Conservation (phyloP, 164 flowering plant species). For the Platanus orientalis region DNA sequence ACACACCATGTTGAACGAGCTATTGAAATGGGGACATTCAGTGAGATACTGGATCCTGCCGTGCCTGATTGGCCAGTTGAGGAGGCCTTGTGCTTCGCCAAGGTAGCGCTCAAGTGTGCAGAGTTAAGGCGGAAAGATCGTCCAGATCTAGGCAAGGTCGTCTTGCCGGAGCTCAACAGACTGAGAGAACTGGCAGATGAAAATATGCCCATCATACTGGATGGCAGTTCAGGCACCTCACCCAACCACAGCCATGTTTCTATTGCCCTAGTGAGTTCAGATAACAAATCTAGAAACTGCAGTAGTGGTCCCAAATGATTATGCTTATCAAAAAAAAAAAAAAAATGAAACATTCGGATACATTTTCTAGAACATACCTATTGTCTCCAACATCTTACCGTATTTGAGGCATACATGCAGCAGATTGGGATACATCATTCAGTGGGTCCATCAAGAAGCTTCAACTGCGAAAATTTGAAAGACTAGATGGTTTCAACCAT, state of each 20-base stretch:
- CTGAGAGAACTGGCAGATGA: conserved; percentile 51
- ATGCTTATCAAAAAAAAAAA: neutral
- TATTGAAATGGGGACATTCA: conserved; percentile 53
- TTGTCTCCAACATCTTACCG: too few relatives aligned
- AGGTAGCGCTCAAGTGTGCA: conserved; percentile 50
- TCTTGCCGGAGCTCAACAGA: conserved; percentile 56
- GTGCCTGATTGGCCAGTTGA: conserved; percentile 66
- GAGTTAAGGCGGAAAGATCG: conserved; percentile 62
- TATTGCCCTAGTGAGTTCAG: conserved; percentile 8
- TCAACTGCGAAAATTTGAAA: too few relatives aligned
- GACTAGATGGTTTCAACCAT: too few relatives aligned
- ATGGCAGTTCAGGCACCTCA: conserved; percentile 15
- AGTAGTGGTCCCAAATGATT: neutral
- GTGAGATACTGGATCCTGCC: conserved; percentile 48
- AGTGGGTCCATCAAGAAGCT: too few relatives aligned
- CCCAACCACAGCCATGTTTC: conserved; percentile 20
- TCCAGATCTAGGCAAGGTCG: conserved; percentile 50
- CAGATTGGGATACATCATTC: too few relatives aligned
- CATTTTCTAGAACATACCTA: too few relatives aligned
- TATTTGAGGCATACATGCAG: too few relatives aligned
- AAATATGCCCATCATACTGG: conserved; percentile 22
- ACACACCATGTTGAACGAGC: conserved; percentile 53
- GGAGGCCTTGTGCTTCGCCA: conserved; percentile 46
- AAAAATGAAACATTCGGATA: too few relatives aligned
- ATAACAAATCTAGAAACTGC: neutral